Base-by-base conservation (phyloP, 441 rosid species). In the Euphorbia corollata region DNA sequence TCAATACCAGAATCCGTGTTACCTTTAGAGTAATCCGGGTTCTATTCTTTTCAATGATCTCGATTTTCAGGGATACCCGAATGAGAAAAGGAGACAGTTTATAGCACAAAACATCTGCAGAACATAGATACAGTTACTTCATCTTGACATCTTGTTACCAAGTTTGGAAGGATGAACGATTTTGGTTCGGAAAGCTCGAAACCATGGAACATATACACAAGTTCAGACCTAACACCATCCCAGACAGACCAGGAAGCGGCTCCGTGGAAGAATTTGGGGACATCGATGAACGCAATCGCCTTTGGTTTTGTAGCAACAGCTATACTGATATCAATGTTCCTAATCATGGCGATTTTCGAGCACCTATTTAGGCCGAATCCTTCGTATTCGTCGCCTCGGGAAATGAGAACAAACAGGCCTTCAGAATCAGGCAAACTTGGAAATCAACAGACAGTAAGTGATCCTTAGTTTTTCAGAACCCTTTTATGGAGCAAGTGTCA, bases 281-380 rank as follows among this genome's bases (percentile, higher is more conserved):
- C 86, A 78, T 87, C 96, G 6, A 88, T 87, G 73, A 89, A 82
- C 72, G 96, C 99, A 0, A 89, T 93, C 45, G 92, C 97, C 1
- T 94, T 94, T 69, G 97, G 99, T 2, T 91, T 87, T 48, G 96
- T 93, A 4, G 98, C 98, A 65, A 89, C 99, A n/a, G 99, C 97
- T 66, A 84, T 93, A 68, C 86, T 94, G 76, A 89, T 94, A 78
- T 89, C 91, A 43, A 91, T 93, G 99, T 93, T 93, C 81, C 78
- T 93, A 60, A 80, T 87, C 70, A 91, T 93, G 97, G 99, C 97
- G 41, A 89, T 93, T 68, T 84, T 91, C 19, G 99, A 93, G 75
- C 84, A 81, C 62, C 80, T 93, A 54, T 85, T 92, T 73, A 81
- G 97, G 69, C 86, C 96, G 19, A 76, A 74, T 62, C 77, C 87